Evolutionary conservation across 2,329 filamentous ascomycete species (phyloP).

Genomic region (Penicillium fuscoglaucum): DNA sequence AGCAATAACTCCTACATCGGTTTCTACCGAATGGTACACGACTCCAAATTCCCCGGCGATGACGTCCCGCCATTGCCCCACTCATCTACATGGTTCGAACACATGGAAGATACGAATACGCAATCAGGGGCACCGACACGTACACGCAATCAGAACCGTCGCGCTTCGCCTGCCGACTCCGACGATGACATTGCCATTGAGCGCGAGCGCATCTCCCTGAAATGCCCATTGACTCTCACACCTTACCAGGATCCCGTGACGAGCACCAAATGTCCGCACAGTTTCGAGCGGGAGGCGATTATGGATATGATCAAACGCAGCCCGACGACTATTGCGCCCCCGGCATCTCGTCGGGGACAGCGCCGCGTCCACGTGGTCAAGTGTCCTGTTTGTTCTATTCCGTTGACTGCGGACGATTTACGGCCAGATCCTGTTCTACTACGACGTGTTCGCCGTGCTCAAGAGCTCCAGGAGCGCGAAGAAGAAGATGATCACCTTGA

Average conservation of each 20-base stretch:
- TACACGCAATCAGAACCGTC: constrained; percentile 24
- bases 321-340: constrained; percentile 27
- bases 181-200: constrained; percentile 51
- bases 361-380: constrained; percentile 33
- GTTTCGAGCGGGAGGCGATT: constrained; percentile 51
- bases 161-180: constrained; percentile 31
- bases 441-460: constrained; percentile 39
- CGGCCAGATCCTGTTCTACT: constrained; percentile 42
- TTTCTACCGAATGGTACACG: constrained; percentile 64
- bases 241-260: constrained; percentile 49
- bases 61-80: constrained; percentile 56
- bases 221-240: constrained; percentile 51
- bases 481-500: constrained; percentile 35
- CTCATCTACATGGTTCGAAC: constrained; percentile 62
- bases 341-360: constrained; percentile 15
- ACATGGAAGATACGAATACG: constrained; percentile 42
- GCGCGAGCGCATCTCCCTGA: constrained; percentile 47
- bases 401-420: constrained; percentile 42
- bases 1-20: constrained; percentile 60
- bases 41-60: constrained; percentile 57
- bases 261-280: constrained; percentile 52
- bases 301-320: constrained; percentile 44
- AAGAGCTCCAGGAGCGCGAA: constrained; percentile 29
- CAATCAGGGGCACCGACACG: constrained; percentile 13
- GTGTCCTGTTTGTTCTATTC: constrained; percentile 46